Evolutionary conservation across 2,329 filamentous ascomycete genomes (phyloP), one percentile per base, ranked within the genome.

Genomic region (Aspergillus sclerotialis): DNA sequence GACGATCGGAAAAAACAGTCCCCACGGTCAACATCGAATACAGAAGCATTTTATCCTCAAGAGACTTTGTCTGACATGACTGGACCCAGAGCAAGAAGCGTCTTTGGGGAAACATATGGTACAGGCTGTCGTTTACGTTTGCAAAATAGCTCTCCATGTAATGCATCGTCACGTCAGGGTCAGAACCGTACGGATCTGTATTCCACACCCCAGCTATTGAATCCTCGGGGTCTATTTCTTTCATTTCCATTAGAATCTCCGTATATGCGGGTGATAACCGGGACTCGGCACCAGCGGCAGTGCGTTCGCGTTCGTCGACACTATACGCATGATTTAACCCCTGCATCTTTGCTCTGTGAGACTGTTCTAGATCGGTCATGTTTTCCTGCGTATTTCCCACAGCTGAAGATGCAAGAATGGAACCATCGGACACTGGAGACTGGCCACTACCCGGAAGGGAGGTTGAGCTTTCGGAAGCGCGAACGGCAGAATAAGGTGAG

Each of bases 21-120:
- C 73, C 76, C 46, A 78, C 50, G 2, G 75, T 70, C 40, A 82
- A 64, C 45, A 80, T 67, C 1, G 72, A 67, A 49, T 81, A 79
- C 7, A 81, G 58, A 3, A 80, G 60, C 70, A 79, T 76, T 26
- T 72, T 62, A 47, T 80, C 76, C 26, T 73, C 67, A 13, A 61
- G 55, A 10, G 64, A 69, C 45, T 75, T 77, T 8, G 65, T 56
- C n/a, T 49, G 53, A 24, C 54, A 59, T 10, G 61, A 65, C 32
- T 64, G 63, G 21, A 75, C 56, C 78, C 78, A 81, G 14, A 60
- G 48, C 16, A 67, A 57, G 43, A 81, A 80, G 7, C 67, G 61
- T 25, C 61, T 54, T 23, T 66, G 63, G 2, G 76, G 75, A 38
- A 79, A 75, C 42, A 80, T 70, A 39, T 66, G 64, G 45, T 74